These are phyloP conservation scores for Vaccinium corymbosum DNA, from an alignment of 148 eudicot species.

Conservation along the genomic window DNA sequence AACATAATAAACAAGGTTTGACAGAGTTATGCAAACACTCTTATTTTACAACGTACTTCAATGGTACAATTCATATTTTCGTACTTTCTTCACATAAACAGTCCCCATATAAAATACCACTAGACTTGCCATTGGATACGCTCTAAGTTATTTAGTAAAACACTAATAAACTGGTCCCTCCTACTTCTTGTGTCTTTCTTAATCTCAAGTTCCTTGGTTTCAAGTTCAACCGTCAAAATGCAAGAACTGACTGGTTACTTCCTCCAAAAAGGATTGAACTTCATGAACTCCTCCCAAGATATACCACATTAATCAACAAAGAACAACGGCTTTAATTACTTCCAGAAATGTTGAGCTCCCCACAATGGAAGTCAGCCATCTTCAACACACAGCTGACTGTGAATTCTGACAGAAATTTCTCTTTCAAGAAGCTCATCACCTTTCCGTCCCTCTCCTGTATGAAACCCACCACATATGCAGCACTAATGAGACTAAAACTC, in stretches of 20 bases:
- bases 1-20: not conserved
- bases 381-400: slow-evolving; percentile 15
- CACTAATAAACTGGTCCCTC: not conserved
- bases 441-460: slow-evolving; percentile 33
- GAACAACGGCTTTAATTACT: not conserved
- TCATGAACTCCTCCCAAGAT: not conserved
- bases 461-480: slow-evolving; percentile 34
- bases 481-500: slow-evolving; percentile 30
- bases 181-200: not conserved
- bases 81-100: no score
- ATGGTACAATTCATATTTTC: no score
- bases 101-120: not conserved
- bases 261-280: not conserved
- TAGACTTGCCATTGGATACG: not conserved
- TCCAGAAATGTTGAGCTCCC: slow-evolving; percentile 14
- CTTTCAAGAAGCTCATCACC: slow-evolving; percentile 31
- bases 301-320: not conserved
- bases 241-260: not conserved
- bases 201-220: not conserved
- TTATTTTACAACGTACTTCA: not conserved
- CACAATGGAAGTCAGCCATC: slow-evolving; percentile 46
- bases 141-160: not conserved
- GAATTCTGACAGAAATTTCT: slow-evolving; percentile 20
- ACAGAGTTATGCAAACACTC: not conserved
- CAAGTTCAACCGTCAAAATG: not conserved